These are phyloP conservation scores for Funneliformis caledonium DNA, from an alignment of 371 early-diverging fungal genomes.

Conservation along the genomic window DNA sequence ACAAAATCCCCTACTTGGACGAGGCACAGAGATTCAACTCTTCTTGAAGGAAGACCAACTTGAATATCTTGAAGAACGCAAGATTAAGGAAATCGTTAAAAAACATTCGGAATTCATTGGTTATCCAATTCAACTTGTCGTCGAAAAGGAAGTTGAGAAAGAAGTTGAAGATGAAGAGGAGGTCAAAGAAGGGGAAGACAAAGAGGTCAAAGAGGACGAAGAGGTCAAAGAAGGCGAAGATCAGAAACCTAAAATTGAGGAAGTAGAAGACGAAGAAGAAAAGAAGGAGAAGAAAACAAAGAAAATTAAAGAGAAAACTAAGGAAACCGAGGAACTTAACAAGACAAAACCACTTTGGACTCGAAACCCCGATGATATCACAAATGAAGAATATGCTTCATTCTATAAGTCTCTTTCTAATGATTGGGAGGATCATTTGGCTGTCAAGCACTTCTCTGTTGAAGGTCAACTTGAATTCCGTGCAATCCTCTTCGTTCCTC, in stretches of 20 bases:
- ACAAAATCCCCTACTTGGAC: slow-evolving; percentile 73
- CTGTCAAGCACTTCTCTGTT: slow-evolving; percentile 92
- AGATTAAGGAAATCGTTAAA: slow-evolving; percentile 91
- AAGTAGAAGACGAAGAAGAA: slow-evolving; percentile 65
- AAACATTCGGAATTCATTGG: slow-evolving; percentile 95
- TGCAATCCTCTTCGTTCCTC: slow-evolving; percentile 89
- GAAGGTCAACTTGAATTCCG: slow-evolving; percentile 96
- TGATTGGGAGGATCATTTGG: slow-evolving; percentile 95
- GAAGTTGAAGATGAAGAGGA: slow-evolving; percentile 86
- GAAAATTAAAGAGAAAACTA: slow-evolving; percentile 79
- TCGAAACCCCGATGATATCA: slow-evolving; percentile 89
- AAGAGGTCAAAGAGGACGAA: slow-evolving; percentile 74
- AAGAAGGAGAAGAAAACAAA: slow-evolving; percentile 74
- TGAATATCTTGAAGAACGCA: slow-evolving; percentile 91
- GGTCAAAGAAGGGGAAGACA: slow-evolving; percentile 71
- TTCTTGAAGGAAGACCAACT: slow-evolving; percentile 91
- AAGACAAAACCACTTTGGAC: slow-evolving; percentile 96
- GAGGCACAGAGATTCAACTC: slow-evolving; percentile 90
- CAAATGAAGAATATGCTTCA: slow-evolving; percentile 85
- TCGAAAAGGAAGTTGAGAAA: slow-evolving; percentile 90
- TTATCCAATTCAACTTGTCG: slow-evolving; percentile 90
- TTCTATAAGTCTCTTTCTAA: slow-evolving; percentile 96
- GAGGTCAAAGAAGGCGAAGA: slow-evolving; percentile 67
- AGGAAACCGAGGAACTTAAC: slow-evolving; percentile 74
- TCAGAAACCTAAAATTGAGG: slow-evolving; percentile 73